These are phyloP conservation scores for Scheffersomyces ergatensis DNA, from an alignment of 805 yeast genomes.

Conservation along the genomic window DNA sequence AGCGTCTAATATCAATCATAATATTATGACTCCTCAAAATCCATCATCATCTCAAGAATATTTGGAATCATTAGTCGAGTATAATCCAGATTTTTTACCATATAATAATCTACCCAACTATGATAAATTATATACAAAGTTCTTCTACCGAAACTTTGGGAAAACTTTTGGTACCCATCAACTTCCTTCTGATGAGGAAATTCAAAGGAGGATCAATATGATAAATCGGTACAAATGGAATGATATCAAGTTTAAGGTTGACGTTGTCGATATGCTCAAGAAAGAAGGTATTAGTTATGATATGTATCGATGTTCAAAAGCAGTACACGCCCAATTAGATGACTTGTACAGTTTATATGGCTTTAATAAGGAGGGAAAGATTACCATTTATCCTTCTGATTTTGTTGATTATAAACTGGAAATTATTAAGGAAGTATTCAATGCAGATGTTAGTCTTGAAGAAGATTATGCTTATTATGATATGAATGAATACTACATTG, in stretches of 20 bases:
- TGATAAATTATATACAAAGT: background rate
- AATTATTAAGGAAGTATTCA: background rate
- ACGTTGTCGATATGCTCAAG: conserved; percentile 5
- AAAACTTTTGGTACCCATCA: too few relatives aligned
- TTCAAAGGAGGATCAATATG: background rate
- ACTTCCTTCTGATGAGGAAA: background rate
- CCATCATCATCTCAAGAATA: too few relatives aligned
- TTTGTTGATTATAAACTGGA: conserved; percentile 11
- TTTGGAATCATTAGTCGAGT: too few relatives aligned
- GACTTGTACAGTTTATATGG: background rate
- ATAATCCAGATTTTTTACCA: too few relatives aligned
- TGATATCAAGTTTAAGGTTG: conserved; percentile 6
- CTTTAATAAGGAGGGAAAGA: background rate
- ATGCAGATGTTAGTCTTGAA: background rate
- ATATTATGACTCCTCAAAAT: too few relatives aligned
- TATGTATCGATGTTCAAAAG: conserved; percentile 5
- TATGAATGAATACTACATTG: background rate
- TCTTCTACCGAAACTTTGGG: background rate
- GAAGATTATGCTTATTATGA: background rate
- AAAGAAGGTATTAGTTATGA: conserved; percentile 6
- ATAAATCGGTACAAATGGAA: background rate
- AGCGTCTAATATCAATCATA: too few relatives aligned
- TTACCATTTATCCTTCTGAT: conserved; percentile 11
- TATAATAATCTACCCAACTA: background rate
- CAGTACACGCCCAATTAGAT: conserved; percentile 1